Conservation (phyloP, 2,329 filamentous ascomycete genomes). For the Arthrobotrys entomopaga region DNA sequence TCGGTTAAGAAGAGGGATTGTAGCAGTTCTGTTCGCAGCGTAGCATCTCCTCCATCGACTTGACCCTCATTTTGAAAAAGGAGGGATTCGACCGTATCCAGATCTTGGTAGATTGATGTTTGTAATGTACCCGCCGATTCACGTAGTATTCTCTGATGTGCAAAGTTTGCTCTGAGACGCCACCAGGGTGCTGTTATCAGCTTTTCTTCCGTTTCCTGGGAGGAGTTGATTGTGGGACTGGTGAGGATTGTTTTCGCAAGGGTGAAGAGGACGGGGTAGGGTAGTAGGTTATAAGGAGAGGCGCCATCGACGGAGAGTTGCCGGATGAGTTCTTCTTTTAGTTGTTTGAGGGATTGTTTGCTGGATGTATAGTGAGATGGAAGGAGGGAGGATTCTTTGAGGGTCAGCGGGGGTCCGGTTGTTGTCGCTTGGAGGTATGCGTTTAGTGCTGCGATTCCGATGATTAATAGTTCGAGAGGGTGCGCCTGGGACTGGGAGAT, state of each 20-base stretch:
- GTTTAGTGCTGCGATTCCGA: constrained; percentile 76
- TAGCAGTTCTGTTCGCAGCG: constrained; percentile 60
- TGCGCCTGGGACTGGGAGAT: constrained; percentile 4
- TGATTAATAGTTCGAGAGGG: constrained; percentile 59
- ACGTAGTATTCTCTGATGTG: constrained; percentile 74
- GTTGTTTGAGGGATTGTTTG: constrained; percentile 63
- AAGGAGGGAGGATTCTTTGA: constrained; percentile 66
- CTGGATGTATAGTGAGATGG: constrained; percentile 62
- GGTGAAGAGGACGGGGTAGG: constrained; percentile 83
- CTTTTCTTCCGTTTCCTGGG: too few species aligned
- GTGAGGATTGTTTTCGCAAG: constrained; percentile 73
- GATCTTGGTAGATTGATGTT: constrained; percentile 70
- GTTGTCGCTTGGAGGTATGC: constrained; percentile 87
- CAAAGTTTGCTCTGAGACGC: constrained; percentile 77
- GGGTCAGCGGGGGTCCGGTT: constrained; percentile 82
- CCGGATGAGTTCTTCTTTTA: constrained; percentile 71
- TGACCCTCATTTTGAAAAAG: constrained; percentile 63
- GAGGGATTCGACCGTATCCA: constrained; percentile 64
- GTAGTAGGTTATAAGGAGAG: constrained; percentile 83
- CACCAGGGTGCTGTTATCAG: constrained; percentile 68
- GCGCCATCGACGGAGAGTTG: constrained; percentile 84
- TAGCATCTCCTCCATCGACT: constrained; percentile 48
- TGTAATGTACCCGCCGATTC: constrained; percentile 72
- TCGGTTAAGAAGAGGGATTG: constrained; percentile 80
- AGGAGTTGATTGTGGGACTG: constrained; percentile 57